Base-by-base conservation (phyloP, 306 rosid genomes). In the Coriaria nepalensis region DNA sequence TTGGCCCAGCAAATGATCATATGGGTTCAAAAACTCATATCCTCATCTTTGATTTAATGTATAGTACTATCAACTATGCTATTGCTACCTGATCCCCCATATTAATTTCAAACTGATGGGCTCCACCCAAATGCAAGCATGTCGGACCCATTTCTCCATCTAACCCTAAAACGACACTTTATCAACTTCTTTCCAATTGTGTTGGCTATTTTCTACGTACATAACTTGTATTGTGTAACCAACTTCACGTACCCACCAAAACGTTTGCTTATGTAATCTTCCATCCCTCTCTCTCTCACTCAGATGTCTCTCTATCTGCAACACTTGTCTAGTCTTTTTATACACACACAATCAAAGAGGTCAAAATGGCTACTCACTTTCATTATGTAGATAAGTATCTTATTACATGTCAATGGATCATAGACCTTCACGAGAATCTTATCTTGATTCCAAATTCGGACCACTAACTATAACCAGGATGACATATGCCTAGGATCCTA, bases 101-200 rank as follows among this genome's bases (percentile, higher is more conserved):
- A 3, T 20, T 20, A 20, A 20, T 20, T 20, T 20, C 29, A 20
- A 20, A 20, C 29, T 20, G 36, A 6, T 6, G 12, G 7, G 29
- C 15, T 10, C 9, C 41, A 13, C 48, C 14, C 45, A 14, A 37
- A 49, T 10, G 14, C 7, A 2, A 38, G 29, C 33, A 7, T 7
- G 47, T 58, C 60, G 82, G 86, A 59, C 71, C 78, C 76, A 61
- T 0, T 54, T 65, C 69, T 68, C 67, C 88, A 78, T 83, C 78
- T 84, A 84, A 81, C 95, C 72, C 80, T 74, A 84, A 78, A 84
- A 66, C 57, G 95, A 84, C 87, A 48, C 66, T 72, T 64, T 60
- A 88, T 81, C 97, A 62, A 64, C 78, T 66, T 73, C 56, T 5
- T 10, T 56, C 53, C 50, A 35, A 33, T 11, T 20, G 39, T 51